Evolutionary conservation across 495 filamentous ascomycete genomes (phyloP).

Genomic region (Podospora conica): DNA sequence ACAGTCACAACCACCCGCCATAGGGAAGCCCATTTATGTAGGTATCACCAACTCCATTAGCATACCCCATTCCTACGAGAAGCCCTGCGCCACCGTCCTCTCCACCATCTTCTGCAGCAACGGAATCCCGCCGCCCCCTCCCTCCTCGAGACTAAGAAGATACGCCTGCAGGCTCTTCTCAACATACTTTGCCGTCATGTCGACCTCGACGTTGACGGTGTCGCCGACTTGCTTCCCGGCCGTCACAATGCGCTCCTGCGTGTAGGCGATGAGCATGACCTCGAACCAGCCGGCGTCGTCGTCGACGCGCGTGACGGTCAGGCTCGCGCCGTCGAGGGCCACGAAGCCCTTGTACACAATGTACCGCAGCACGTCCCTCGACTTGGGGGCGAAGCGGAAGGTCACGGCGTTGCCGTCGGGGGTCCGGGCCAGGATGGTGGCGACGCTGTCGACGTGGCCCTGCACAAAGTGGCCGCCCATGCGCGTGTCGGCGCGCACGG

Average conservation of each 20-base stretch:
- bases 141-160: constrained; percentile 43
- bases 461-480: constrained; percentile 87
- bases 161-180: constrained; percentile 87
- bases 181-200: constrained; percentile 97
- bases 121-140: constrained; percentile 47
- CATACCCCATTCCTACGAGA: constrained; percentile 34
- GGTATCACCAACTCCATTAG: background rate
- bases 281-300: constrained; percentile 82
- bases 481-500: constrained; percentile 78
- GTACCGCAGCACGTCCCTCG: constrained; percentile 63
- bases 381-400: constrained; percentile 70
- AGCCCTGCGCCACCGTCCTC: constrained; percentile 67
- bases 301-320: constrained; percentile 83
- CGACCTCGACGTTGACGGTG: constrained; percentile 92
- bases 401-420: constrained; percentile 86
- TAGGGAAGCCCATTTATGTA: background rate
- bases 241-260: constrained; percentile 85
- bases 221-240: constrained; percentile 77
- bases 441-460: constrained; percentile 90
- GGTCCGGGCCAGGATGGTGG: constrained; percentile 57
- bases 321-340: constrained; percentile 89
- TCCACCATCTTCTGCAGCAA: constrained; percentile 81
- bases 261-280: constrained; percentile 98
- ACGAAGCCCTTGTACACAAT: constrained; percentile 97
- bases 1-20: background rate